Conservation (phyloP, 768 basidiomycete species). For the Lentinula sp. region DNA sequence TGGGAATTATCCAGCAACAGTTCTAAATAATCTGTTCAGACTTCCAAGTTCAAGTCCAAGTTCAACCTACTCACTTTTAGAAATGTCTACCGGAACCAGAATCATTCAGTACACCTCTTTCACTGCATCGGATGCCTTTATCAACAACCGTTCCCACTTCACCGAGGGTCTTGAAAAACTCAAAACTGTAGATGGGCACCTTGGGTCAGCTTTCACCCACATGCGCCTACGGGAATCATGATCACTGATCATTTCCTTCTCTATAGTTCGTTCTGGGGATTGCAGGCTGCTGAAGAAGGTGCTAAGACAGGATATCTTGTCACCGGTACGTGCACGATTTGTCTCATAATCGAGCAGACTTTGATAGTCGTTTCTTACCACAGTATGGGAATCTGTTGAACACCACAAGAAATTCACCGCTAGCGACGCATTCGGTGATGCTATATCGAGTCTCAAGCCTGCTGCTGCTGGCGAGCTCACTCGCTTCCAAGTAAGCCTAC, state of each 20-base stretch:
- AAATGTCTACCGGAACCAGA: not conserved
- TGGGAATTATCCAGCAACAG: not conserved
- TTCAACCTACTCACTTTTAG: not conserved
- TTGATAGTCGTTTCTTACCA: not conserved
- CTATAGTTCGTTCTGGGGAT: slow-evolving; percentile 1
- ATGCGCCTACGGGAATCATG: not conserved
- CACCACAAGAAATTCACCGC: not conserved
- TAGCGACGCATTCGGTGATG: not conserved
- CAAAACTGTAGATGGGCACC: not conserved
- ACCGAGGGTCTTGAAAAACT: not conserved
- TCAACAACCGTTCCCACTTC: not conserved
- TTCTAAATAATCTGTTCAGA: not conserved
- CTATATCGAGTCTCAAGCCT: not conserved
- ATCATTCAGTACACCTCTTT: not conserved
- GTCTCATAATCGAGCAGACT: not conserved
- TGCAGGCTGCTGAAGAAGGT: not conserved
- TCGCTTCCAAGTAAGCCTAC: not conserved
- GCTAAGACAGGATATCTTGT: slow-evolving; percentile 1
- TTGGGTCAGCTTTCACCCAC: not conserved
- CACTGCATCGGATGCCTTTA: not conserved
- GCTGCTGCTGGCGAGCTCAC: not conserved
- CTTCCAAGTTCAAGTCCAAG: not conserved
- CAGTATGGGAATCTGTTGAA: slow-evolving; percentile 3
- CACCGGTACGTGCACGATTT: not conserved
- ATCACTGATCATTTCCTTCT: not conserved